Base-by-base conservation (phyloP, 75 land plant genomes). In the Sequoia sempervirens region DNA sequence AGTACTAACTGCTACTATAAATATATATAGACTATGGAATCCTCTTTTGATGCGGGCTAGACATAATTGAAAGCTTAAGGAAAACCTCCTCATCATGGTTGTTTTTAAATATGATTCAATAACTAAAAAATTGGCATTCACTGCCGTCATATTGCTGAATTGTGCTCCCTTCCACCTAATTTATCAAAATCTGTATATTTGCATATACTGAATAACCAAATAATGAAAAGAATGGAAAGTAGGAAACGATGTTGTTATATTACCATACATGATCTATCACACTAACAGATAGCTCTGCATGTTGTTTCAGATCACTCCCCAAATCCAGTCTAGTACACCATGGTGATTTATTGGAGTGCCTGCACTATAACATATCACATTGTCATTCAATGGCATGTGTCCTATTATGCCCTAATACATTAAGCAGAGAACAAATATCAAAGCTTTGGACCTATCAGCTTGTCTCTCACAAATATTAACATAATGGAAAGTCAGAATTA, bases 181-280 rank as follows among this genome's bases (percentile, higher is more conserved):
- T 70, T 68, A 68, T 68, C 6, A 8, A 70, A 70, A 28, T 32
- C 11, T 70, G 36, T 32, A 30, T 70, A 2, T 70, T 32, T 70
- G 36, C 73, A 30, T 12, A 15, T 32, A 32, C 14, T 30, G 13
- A 45, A 78, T 9, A 41, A 23, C 28, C 28, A 78, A 43, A 43
- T 26, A 45, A 41, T 18, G 47, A 45, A 78, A 26, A n/a, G n/a
- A 45, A 38, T 43, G 13, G 50, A 43, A 75, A 43, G n/a, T 41
- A 76, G 28, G 80, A 13, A 70, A 78, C 11, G 20, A 41, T 8
- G 11, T 43, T 40, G 46, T 76, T 78, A 78, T 78, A 41, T 26
- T 23, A 40, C 23, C 80, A 78, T 78, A 78, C 80, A 78, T 26
- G 3, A 26, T 78, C 80, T 78, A 26, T 78, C n/a, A 78, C 45